phyloP scores from a whole-genome alignment of 2,329 filamentous ascomycete species.

The Aspergillus phoenicis region DNA sequence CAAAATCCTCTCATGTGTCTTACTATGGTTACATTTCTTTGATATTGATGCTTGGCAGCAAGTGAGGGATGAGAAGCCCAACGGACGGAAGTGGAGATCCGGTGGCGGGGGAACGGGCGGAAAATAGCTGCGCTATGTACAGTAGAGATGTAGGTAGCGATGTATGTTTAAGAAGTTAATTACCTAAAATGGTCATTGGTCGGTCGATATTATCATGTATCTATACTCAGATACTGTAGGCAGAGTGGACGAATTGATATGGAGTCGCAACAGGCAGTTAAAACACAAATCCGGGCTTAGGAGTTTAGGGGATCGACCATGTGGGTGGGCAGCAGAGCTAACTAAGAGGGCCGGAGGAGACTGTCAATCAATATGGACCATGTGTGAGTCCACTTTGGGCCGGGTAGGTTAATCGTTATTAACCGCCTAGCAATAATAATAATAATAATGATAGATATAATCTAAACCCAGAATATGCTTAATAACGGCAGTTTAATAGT shows the following conservation, averaged over 20 bases:
- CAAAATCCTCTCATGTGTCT: constrained; percentile 3
- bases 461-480: not conserved
- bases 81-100: not conserved
- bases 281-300: not conserved
- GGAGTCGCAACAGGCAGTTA: not conserved
- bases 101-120: not conserved
- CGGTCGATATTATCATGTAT: not conserved
- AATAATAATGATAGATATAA: not conserved
- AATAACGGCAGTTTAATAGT: not conserved
- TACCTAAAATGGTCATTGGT: not conserved
- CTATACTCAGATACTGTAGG: no score
- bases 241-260: not conserved
- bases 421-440: not conserved
- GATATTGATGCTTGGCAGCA: constrained; percentile 8
- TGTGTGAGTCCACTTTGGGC: constrained; percentile 10
- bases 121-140: no score
- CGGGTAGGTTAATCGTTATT: constrained; percentile 4
- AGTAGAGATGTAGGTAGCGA: not conserved
- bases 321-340: constrained; percentile 1
- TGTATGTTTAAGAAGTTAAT: not conserved
- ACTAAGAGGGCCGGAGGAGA: not conserved
- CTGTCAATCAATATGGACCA: constrained; percentile 9
- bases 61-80: constrained; percentile 6
- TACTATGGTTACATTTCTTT: not conserved
- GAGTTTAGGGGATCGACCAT: constrained; percentile 10